Evolutionary conservation across 2,329 filamentous ascomycete genomes (phyloP).

Genomic region (Capronia coronata): DNA sequence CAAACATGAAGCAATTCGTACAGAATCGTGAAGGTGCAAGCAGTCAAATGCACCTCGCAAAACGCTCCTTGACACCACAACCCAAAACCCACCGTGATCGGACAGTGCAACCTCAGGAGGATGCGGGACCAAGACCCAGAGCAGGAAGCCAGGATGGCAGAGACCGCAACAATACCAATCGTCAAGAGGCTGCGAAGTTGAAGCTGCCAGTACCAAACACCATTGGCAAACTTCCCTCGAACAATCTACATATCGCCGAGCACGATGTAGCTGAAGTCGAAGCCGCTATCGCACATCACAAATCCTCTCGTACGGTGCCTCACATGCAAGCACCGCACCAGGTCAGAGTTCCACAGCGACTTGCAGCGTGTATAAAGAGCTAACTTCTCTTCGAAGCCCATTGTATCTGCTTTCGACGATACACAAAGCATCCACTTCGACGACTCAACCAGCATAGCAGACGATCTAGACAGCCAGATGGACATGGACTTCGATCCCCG

Average conservation of each 20-base stretch:
- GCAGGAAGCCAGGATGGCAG: constrained; percentile 3
- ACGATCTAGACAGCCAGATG: constrained; percentile 3
- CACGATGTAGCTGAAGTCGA: neutral
- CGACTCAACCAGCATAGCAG: constrained; percentile 16
- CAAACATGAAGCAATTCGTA: constrained; percentile 12
- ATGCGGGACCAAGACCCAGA: neutral
- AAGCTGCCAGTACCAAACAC: constrained; percentile 19
- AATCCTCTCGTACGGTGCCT: neutral
- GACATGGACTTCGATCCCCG: neutral
- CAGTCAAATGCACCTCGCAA: neutral
- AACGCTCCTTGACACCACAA: constrained; percentile 20
- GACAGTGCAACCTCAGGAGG: constrained; percentile 10
- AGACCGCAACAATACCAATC: neutral
- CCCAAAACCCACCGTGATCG: constrained; percentile 9
- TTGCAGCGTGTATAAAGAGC: neutral
- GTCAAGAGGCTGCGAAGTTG: constrained; percentile 8
- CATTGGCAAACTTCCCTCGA: constrained; percentile 4
- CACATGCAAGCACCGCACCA: neutral
- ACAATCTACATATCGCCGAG: neutral
- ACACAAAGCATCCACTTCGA: constrained; percentile 25
- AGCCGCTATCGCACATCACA: neutral
- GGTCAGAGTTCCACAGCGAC: neutral
- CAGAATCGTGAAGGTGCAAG: constrained; percentile 9
- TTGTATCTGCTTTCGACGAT: constrained; percentile 21
- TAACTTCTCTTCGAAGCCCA: constrained; percentile 1